Percentiles rank a stretch among this genome's conserved stretches.
Evolutionary conservation across 2,329 filamentous ascomycete genomes (phyloP).

Genomic region (Colletotrichum noveboracense): DNA sequence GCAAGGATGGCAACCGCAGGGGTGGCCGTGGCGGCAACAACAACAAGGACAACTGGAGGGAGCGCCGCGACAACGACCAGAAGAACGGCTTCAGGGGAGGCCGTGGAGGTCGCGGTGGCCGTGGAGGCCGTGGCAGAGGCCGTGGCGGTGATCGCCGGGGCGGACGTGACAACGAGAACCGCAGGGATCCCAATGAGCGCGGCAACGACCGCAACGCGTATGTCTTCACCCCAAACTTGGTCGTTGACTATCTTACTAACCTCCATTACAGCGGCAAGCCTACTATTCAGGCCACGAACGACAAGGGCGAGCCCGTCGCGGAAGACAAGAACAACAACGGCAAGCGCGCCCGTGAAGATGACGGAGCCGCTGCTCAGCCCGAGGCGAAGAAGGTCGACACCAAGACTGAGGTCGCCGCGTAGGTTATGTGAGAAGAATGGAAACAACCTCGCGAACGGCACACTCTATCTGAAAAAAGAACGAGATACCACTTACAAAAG

Average conservation of each 20-base stretch:
- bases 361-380: slow-evolving; percentile 47
- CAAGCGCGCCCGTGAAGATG: slow-evolving; percentile 63
- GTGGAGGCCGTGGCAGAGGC: slow-evolving; percentile 45
- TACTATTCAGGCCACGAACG: slow-evolving; percentile 51
- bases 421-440: neutral
- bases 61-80: slow-evolving; percentile 66
- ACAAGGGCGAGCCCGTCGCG: slow-evolving; percentile 36
- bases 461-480: slow-evolving; percentile 1
- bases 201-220: slow-evolving; percentile 37
- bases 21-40: slow-evolving; percentile 43
- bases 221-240: slow-evolving; percentile 9
- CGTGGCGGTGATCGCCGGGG: slow-evolving; percentile 44
- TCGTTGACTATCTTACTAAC: neutral
- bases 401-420: slow-evolving; percentile 42
- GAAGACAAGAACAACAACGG: slow-evolving; percentile 37
- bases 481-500: slow-evolving; percentile 23
- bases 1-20: slow-evolving; percentile 29
- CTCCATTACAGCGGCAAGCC: slow-evolving; percentile 34
- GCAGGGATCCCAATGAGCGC: slow-evolving; percentile 35
- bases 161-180: slow-evolving; percentile 39
- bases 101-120: slow-evolving; percentile 44
- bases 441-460: neutral
- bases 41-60: slow-evolving; percentile 64
- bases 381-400: slow-evolving; percentile 68
- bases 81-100: slow-evolving; percentile 59